These are phyloP conservation scores for Cercospora sojina DNA, from an alignment of 2,329 filamentous ascomycete species.

Conservation along the genomic window DNA sequence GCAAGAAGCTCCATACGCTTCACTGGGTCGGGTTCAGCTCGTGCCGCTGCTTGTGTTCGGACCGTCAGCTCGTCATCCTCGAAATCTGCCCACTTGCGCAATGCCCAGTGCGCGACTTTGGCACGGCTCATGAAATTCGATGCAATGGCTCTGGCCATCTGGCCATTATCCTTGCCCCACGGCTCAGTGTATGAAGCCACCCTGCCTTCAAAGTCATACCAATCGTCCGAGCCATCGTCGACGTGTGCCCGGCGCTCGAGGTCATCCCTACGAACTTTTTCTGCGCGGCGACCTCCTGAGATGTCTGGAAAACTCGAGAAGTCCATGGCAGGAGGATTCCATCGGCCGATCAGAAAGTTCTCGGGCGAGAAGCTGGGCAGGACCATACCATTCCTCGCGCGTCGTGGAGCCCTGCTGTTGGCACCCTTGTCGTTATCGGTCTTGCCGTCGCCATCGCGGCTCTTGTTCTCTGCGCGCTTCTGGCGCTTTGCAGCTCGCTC, in stretches of 20 bases:
- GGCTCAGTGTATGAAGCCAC: not conserved
- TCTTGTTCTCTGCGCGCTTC: not conserved
- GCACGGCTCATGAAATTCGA: conserved; percentile 25
- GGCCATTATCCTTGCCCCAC: conserved; percentile 1
- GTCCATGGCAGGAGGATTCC: conserved; percentile 12
- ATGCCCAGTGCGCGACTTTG: conserved; percentile 25
- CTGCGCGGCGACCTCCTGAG: conserved; percentile 8
- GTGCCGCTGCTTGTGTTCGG: conserved; percentile 18
- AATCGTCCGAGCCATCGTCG: conserved; percentile 27
- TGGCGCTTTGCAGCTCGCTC: conserved; percentile 2
- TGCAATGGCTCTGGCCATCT: conserved; percentile 18
- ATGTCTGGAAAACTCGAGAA: conserved; percentile 1
- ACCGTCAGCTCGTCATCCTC: conserved; percentile 25
- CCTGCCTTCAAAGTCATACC: conserved; percentile 22
- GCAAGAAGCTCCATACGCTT: conserved; percentile 10
- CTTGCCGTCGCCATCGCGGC: not conserved
- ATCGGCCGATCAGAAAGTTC: conserved; percentile 22
- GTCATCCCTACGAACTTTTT: conserved; percentile 19
- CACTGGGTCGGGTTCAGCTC: conserved; percentile 9
- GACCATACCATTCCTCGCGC: conserved; percentile 4
- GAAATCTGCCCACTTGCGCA: conserved; percentile 24
- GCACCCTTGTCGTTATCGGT: not conserved
- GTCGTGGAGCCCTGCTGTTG: not conserved
- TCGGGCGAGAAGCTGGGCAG: conserved; percentile 4
- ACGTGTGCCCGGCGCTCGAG: not conserved